Evolutionary conservation across 352 stramenopile genomes (phyloP).

Genomic region (Peronospora destructor): DNA sequence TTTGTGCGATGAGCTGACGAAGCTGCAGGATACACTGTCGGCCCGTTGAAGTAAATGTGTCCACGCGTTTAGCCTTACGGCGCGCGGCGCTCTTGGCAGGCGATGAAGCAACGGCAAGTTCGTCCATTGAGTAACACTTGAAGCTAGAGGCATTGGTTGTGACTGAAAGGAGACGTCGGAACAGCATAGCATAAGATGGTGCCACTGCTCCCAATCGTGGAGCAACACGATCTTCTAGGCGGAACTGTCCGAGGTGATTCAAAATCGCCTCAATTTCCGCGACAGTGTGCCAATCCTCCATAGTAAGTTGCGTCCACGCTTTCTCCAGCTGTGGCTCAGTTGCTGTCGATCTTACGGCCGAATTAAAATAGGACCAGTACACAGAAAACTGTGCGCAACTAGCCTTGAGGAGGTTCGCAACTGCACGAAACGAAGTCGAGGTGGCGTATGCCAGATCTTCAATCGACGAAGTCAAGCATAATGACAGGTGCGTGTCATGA

Average conservation of each 20-base stretch:
- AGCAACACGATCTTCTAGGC: conserved; percentile 19
- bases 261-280: conserved; percentile 31
- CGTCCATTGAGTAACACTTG: conserved; percentile 26
- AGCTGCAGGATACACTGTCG: conserved; percentile 17
- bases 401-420: conserved; percentile 23
- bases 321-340: conserved; percentile 14
- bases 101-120: not conserved
- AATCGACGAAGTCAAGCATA: conserved; percentile 5
- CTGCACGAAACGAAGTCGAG: conserved; percentile 19
- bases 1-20: conserved; percentile 13
- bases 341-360: conserved; percentile 7
- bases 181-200: conserved; percentile 28
- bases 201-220: conserved; percentile 11
- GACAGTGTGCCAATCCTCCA: conserved; percentile 25
- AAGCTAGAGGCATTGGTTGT: conserved; percentile 22
- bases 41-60: conserved; percentile 18
- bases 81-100: conserved; percentile 7
- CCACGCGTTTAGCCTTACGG: conserved; percentile 19
- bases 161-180: conserved; percentile 28
- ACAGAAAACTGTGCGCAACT: conserved; percentile 23
- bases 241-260: conserved; percentile 24
- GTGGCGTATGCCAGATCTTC: conserved; percentile 12
- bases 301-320: conserved; percentile 23
- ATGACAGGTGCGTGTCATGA: not conserved
- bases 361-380: conserved; percentile 29